Conservation (phyloP, 148 eudicot species). For the Drosera capensis region DNA sequence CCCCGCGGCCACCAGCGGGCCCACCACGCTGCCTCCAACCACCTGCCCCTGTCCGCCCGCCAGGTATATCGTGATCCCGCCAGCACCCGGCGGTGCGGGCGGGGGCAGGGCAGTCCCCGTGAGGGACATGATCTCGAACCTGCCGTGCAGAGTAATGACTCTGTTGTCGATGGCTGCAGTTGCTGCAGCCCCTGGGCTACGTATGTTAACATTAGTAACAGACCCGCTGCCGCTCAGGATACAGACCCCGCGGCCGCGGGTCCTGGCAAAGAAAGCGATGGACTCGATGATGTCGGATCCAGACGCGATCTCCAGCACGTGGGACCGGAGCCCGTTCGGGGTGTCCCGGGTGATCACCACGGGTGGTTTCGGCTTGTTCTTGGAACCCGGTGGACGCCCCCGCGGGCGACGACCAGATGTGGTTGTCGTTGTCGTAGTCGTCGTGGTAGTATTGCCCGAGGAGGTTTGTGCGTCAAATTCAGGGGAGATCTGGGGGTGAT, state of each 20-base stretch:
- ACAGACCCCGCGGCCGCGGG: constrained; percentile 25
- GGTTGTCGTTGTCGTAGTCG: constrained; percentile 2
- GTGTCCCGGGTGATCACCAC: constrained; percentile 27
- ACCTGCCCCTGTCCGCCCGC: constrained; percentile 10
- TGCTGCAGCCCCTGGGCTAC: constrained; percentile 15
- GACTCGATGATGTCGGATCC: constrained; percentile 22
- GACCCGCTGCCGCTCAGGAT: constrained; percentile 22
- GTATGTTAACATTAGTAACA: constrained; percentile 21
- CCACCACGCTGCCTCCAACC: constrained; percentile 9
- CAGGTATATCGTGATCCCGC: constrained; percentile 3
- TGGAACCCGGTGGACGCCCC: constrained; percentile 24
- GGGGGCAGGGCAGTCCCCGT: constrained; percentile 20
- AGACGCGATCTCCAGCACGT: constrained; percentile 19
- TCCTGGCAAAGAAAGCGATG: constrained; percentile 16
- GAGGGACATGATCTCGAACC: constrained; percentile 21
- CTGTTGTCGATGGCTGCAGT: no score
- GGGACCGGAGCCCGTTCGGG: constrained; percentile 28
- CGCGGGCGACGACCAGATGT: constrained; percentile 13
- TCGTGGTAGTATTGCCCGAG: not conserved
- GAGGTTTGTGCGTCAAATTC: constrained; percentile 8
- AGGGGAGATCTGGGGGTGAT: not conserved
- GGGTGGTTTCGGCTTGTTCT: constrained; percentile 31
- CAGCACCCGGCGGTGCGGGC: constrained; percentile 6
- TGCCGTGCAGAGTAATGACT: constrained; percentile 25
- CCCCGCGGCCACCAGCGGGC: constrained; percentile 7